A percentile compares a stretch with the other conserved stretches of the same genome.
Conservation (phyloP, 768 basidiomycete genomes). For the Chalciporus pseudorubinellus region DNA sequence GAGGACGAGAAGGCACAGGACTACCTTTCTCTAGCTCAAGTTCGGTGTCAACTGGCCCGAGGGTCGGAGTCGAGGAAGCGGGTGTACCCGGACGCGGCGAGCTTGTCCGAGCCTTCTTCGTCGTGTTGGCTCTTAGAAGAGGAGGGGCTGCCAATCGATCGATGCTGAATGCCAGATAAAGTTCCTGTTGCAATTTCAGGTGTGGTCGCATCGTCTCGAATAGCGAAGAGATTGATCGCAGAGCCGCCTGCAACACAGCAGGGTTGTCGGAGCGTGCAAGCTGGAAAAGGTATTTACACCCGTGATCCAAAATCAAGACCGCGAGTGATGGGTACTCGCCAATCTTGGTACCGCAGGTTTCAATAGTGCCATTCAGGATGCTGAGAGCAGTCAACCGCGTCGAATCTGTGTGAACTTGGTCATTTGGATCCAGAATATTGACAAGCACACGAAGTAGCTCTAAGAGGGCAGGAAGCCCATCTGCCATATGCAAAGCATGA, state of each 20-base stretch:
- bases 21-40: slow-evolving; percentile 48
- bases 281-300: slow-evolving; percentile 97
- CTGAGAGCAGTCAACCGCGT: slow-evolving; percentile 87
- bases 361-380: slow-evolving; percentile 84
- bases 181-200: slow-evolving; percentile 91
- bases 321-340: slow-evolving; percentile 76
- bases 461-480: slow-evolving; percentile 88
- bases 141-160: slow-evolving; percentile 76
- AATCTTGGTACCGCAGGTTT: slow-evolving; percentile 75
- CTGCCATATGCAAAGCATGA: slow-evolving; percentile 34
- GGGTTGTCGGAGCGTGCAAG: slow-evolving; percentile 89
- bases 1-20: slow-evolving; percentile 51
- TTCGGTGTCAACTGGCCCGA: slow-evolving; percentile 37
- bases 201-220: slow-evolving; percentile 83
- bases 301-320: slow-evolving; percentile 77
- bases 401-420: slow-evolving; percentile 94
- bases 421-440: slow-evolving; percentile 92
- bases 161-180: slow-evolving; percentile 91
- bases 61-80: slow-evolving; percentile 40
- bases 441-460: slow-evolving; percentile 93
- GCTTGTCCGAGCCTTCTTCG: slow-evolving; percentile 35
- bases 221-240: slow-evolving; percentile 85
- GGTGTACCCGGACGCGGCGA: slow-evolving; percentile 59
- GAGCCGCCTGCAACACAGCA: slow-evolving; percentile 70
- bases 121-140: slow-evolving; percentile 24